Evolutionary conservation across 202 grass and related monocot genomes (phyloP).

Genomic region (Brachypodium distachyon): DNA sequence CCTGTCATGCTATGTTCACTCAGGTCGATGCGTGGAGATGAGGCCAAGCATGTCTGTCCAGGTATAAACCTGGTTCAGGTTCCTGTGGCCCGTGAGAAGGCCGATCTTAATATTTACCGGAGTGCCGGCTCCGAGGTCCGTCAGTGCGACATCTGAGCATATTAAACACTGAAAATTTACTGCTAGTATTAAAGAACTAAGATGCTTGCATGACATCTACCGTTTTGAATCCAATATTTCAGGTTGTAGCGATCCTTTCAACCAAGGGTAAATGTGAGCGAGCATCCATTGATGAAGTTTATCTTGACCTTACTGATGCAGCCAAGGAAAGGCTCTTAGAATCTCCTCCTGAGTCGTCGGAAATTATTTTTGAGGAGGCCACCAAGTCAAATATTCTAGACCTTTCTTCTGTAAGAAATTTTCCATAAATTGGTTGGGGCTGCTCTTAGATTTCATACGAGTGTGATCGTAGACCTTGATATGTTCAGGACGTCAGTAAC

Average conservation of each 20-base stretch:
- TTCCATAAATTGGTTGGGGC: background rate
- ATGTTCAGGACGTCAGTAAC: conserved; percentile 36
- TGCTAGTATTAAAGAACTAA: background rate
- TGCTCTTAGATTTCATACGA: background rate
- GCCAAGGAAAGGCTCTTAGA: conserved; percentile 77
- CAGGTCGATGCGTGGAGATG: conserved; percentile 95
- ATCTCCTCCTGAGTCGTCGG: conserved; percentile 39
- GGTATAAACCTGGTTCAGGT: conserved; percentile 80
- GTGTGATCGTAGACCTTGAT: conserved; percentile 2
- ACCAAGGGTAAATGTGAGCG: conserved; percentile 86
- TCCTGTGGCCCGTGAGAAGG: conserved; percentile 85
- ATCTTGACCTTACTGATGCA: conserved; percentile 88
- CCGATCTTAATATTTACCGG: conserved; percentile 85
- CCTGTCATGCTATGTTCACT: background rate
- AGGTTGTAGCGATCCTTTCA: conserved; percentile 79
- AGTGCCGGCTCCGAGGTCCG: conserved; percentile 66
- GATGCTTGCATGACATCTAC: background rate
- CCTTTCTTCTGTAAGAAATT: conserved; percentile 45
- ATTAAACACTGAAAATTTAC: background rate
- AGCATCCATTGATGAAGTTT: conserved; percentile 94
- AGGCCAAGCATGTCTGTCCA: conserved; percentile 74
- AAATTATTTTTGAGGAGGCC: conserved; percentile 59
- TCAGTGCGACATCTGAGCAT: background rate
- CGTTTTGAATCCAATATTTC: background rate
- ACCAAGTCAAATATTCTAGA: conserved; percentile 71